Percentiles rank a stretch among this genome's conserved stretches.
phyloP scores from a whole-genome alignment of 306 rosid species.

The Vigna reflexopilosa region DNA sequence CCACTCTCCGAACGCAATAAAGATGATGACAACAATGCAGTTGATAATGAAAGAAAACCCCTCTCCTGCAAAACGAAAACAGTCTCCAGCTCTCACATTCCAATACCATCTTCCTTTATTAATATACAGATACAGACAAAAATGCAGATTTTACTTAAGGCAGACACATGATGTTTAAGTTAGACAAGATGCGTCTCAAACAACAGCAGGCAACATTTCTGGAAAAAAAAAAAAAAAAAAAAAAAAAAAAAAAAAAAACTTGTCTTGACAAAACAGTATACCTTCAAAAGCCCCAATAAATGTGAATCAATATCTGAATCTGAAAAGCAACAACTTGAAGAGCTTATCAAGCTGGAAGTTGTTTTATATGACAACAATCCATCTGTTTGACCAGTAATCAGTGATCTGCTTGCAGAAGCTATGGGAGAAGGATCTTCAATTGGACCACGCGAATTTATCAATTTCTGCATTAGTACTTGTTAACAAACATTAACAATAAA shows the following conservation, averaged over 20 bases:
- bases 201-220: slow-evolving; percentile 8
- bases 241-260: no score
- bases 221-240: not conserved
- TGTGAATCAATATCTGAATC: slow-evolving; percentile 79
- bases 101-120: slow-evolving; percentile 32
- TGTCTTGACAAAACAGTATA: slow-evolving; percentile 39
- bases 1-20: slow-evolving; percentile 68
- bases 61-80: slow-evolving; percentile 70
- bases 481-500: slow-evolving; percentile 53
- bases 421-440: slow-evolving; percentile 96
- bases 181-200: slow-evolving; percentile 33
- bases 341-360: slow-evolving; percentile 72
- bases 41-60: slow-evolving; percentile 93
- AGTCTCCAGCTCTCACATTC: slow-evolving; percentile 30
- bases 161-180: slow-evolving; percentile 10
- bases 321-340: slow-evolving; percentile 83
- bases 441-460: slow-evolving; percentile 85
- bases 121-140: slow-evolving; percentile 24
- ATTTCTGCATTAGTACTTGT: slow-evolving; percentile 79
- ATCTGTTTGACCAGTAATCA: slow-evolving; percentile 78
- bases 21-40: slow-evolving; percentile 87
- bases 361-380: slow-evolving; percentile 82
- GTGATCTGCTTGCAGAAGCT: slow-evolving; percentile 68
- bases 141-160: slow-evolving; percentile 20
- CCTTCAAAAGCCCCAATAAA: slow-evolving; percentile 87